Evolutionary conservation across 139 green algal genomes (phyloP).

Genomic region (Chlorella sp.): DNA sequence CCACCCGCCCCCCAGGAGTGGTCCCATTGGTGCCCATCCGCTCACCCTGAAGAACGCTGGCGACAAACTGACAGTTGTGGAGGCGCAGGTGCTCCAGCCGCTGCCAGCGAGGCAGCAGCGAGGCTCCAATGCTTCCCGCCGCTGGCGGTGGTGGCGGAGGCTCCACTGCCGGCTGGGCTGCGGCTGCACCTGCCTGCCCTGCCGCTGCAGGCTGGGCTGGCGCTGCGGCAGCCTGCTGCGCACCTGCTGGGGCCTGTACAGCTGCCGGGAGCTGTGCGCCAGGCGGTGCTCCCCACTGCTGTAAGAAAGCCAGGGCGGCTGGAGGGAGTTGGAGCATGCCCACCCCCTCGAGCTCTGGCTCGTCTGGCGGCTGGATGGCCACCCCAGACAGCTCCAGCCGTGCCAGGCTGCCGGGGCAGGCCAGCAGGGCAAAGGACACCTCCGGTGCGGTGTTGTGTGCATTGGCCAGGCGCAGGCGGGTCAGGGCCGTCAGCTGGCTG

Average conservation of each 20-base stretch:
- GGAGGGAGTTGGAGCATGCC: too few species aligned
- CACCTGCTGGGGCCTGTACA: neutral
- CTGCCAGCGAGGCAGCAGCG: neutral
- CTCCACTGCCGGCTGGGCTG: neutral
- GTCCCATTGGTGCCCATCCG: too few species aligned
- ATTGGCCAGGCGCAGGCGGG: neutral
- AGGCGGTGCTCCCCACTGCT: too few species aligned
- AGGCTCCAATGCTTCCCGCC: neutral
- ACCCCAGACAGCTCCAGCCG: neutral
- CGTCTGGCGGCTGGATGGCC: neutral
- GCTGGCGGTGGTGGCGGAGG: neutral
- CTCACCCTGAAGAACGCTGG: neutral
- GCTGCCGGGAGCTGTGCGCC: neutral
- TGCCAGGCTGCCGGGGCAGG: neutral
- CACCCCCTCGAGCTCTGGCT: too few species aligned
- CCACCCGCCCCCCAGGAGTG: too few species aligned
- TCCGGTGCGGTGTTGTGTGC: neutral
- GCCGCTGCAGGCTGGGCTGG: neutral
- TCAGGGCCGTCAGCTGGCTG: conserved; percentile 2
- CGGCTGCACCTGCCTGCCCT: neutral
- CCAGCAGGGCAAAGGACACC: neutral
- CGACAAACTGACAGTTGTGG: neutral
- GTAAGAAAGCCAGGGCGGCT: too few species aligned
- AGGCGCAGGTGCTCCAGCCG: neutral
- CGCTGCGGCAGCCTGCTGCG: neutral